Percentiles rank a stretch among this genome's conserved stretches.
These are phyloP conservation scores for Trichoderma oligosporum DNA, from an alignment of 2,329 filamentous ascomycete species.

Conservation along the genomic window DNA sequence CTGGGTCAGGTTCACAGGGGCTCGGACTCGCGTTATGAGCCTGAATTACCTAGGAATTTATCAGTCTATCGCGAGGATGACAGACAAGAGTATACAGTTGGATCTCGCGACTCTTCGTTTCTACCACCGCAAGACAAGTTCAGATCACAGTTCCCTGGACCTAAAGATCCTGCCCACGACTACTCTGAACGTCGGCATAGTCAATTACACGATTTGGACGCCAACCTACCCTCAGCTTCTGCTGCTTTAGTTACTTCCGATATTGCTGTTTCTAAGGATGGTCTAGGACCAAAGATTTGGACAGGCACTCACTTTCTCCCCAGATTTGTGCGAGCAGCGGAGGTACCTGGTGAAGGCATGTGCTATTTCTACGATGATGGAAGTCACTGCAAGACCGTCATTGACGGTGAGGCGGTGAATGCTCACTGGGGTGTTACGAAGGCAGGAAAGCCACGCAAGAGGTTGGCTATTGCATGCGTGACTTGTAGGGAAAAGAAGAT, in stretches of 20 bases:
- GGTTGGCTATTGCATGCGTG: constrained; percentile 86
- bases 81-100: constrained; percentile 46
- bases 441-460: constrained; percentile 87
- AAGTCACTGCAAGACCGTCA: constrained; percentile 74
- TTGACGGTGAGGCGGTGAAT: constrained; percentile 83
- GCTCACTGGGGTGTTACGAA: constrained; percentile 93
- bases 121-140: constrained; percentile 35
- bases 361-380: constrained; percentile 88
- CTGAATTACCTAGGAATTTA: constrained; percentile 38
- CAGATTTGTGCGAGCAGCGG: constrained; percentile 59
- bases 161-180: constrained; percentile 31
- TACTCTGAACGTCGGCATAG: constrained; percentile 29
- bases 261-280: constrained; percentile 52
- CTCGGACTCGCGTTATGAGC: constrained; percentile 36
- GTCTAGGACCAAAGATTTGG: constrained; percentile 65
- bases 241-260: constrained; percentile 37
- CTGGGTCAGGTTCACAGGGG: constrained; percentile 37
- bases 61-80: constrained; percentile 38
- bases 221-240: constrained; percentile 30
- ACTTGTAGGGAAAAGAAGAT: constrained; percentile 97
- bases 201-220: constrained; percentile 20
- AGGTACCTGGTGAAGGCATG: constrained; percentile 72
- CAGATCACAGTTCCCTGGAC: constrained; percentile 36
- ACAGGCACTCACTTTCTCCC: constrained; percentile 64
- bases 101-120: constrained; percentile 38